Conservation (phyloP, 805 yeast species). For the Kodamaea nitidulidarum region DNA sequence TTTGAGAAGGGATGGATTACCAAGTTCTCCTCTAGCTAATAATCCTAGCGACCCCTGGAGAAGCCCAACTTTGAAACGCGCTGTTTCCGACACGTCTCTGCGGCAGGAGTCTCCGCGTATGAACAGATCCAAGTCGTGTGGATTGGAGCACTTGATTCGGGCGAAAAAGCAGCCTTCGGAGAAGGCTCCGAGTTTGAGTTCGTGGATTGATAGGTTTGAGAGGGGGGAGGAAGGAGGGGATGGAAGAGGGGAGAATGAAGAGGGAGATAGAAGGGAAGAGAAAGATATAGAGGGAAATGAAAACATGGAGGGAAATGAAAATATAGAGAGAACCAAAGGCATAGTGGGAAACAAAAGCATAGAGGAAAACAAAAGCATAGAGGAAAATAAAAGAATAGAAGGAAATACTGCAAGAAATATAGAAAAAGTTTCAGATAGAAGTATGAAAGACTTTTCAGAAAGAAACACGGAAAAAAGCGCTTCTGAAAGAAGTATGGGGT, state of each 20-base stretch:
- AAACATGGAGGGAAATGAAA: too few species aligned
- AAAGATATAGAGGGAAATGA: too few species aligned
- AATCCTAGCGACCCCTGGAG: slow-evolving; percentile 1
- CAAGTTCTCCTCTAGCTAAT: slow-evolving; percentile 6
- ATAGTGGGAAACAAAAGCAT: too few species aligned
- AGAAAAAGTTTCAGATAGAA: too few species aligned
- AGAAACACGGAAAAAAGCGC: too few species aligned
- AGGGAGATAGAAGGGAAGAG: background rate
- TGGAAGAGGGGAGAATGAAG: background rate
- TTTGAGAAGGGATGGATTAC: slow-evolving; percentile 8
- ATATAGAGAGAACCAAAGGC: too few species aligned
- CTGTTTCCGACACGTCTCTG: slow-evolving; percentile 28
- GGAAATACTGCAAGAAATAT: too few species aligned
- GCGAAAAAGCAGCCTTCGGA: slow-evolving; percentile 2
- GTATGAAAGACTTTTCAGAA: too few species aligned
- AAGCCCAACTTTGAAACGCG: slow-evolving; percentile 19
- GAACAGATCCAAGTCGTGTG: slow-evolving; percentile 36
- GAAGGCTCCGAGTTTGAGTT: slow-evolving; percentile 11
- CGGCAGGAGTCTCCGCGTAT: slow-evolving; percentile 29
- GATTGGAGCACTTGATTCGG: slow-evolving; percentile 16
- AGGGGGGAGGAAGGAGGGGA: background rate
- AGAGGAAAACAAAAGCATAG: too few species aligned
- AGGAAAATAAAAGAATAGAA: too few species aligned
- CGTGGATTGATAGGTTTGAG: slow-evolving; percentile 33
- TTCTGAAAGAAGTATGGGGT: too few species aligned